Conservation (phyloP, 1,284 basidiomycete genomes). For the Peniophora sp. region DNA sequence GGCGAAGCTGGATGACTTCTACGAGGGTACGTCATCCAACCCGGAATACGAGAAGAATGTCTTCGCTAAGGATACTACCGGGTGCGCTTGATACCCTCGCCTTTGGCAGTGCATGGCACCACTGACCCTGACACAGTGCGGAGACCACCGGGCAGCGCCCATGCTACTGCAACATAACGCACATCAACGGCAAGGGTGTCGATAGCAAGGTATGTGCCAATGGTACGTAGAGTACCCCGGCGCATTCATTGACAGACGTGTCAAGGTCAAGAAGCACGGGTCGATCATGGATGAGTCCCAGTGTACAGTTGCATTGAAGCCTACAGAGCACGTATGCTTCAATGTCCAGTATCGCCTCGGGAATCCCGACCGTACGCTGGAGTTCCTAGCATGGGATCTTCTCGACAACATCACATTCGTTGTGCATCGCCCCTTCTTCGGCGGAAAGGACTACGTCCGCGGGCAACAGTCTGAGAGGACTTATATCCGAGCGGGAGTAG, state of each 20-base stretch:
- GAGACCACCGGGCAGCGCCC: background rate
- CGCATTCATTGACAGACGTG: background rate
- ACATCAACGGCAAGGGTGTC: background rate
- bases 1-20: background rate
- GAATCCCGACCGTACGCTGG: background rate
- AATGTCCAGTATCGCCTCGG: background rate
- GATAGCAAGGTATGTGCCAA: background rate
- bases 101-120: too few relatives aligned
- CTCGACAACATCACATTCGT: background rate
- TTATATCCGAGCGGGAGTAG: background rate
- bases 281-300: background rate
- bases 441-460: background rate
- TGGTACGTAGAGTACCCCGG: too few relatives aligned
- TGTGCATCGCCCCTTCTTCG: background rate
- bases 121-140: too few relatives aligned
- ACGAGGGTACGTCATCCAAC: too few relatives aligned
- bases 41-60: too few relatives aligned
- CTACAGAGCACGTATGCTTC: background rate
- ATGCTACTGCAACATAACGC: background rate
- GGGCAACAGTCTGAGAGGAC: background rate
- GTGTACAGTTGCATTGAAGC: background rate
- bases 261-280: background rate
- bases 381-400: conserved; percentile 1
- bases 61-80: too few relatives aligned
- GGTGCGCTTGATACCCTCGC: too few relatives aligned